Percentiles rank a stretch among this genome's conserved stretches.
These are phyloP conservation scores for Erythrophleum fordii DNA, from an alignment of 306 rosid species.

Conservation along the genomic window DNA sequence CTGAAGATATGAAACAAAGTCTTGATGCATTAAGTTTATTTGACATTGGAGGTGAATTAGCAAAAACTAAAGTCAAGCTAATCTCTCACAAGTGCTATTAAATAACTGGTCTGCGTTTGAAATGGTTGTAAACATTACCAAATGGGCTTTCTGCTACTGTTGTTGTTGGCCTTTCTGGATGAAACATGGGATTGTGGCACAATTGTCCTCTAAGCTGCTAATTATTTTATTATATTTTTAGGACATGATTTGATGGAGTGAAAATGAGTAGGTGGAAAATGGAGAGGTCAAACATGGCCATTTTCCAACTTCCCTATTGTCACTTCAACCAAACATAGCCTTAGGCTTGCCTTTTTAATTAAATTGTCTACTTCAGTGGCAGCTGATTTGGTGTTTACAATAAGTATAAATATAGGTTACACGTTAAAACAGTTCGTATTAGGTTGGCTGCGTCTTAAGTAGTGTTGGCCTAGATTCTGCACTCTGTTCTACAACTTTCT, in stretches of 20 bases:
- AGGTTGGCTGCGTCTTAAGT: neutral
- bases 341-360: neutral
- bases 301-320: neutral
- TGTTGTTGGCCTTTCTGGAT: neutral
- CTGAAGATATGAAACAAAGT: neutral
- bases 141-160: neutral
- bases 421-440: neutral
- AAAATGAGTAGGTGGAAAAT: neutral
- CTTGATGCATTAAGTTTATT: neutral
- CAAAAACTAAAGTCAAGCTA: neutral
- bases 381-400: neutral
- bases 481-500: neutral
- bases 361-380: neutral
- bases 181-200: neutral
- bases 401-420: neutral
- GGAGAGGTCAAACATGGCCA: neutral
- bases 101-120: neutral
- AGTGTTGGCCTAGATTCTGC: constrained; percentile 7
- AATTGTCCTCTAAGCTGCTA: neutral
- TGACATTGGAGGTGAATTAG: neutral
- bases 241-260: neutral
- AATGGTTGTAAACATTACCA: neutral
- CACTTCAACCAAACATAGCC: neutral
- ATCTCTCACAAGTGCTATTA: neutral
- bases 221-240: neutral